A percentile compares a stretch with the other conserved stretches of the same genome.
Evolutionary conservation across 768 basidiomycete genomes (phyloP).

Genomic region (Suillus ampliporus): DNA sequence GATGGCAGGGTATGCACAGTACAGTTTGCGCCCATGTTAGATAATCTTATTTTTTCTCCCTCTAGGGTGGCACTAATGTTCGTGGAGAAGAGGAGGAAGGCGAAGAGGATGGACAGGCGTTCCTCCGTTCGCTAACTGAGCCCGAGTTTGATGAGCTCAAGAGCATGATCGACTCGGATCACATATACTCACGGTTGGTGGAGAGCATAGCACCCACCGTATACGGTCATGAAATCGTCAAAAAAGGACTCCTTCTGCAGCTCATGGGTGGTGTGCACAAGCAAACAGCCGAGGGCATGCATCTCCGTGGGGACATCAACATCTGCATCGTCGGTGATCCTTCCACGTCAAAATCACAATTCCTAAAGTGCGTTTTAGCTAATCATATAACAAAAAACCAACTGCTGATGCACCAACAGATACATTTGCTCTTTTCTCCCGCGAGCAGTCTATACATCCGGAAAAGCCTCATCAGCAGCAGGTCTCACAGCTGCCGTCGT

Average conservation of each 20-base stretch:
- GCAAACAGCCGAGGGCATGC: slow-evolving; percentile 93
- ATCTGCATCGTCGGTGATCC: slow-evolving; percentile 99
- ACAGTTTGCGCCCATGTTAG: neutral
- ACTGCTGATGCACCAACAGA: slow-evolving; percentile 46
- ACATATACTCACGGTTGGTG: slow-evolving; percentile 94
- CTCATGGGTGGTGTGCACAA: slow-evolving; percentile 99
- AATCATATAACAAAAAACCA: neutral
- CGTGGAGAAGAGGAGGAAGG: slow-evolving; percentile 87
- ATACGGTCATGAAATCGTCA: slow-evolving; percentile 98
- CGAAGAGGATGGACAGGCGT: slow-evolving; percentile 80
- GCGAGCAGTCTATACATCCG: slow-evolving; percentile 97
- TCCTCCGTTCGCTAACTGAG: slow-evolving; percentile 87
- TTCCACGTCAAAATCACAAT: slow-evolving; percentile 97
- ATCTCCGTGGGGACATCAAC: slow-evolving; percentile 98
- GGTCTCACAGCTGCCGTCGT: slow-evolving; percentile 99
- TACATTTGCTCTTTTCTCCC: slow-evolving; percentile 98
- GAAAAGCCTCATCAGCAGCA: slow-evolving; percentile 98
- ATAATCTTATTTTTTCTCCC: slow-evolving; percentile 1
- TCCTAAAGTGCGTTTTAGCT: slow-evolving; percentile 78
- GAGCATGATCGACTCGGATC: slow-evolving; percentile 91
- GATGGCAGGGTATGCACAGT: slow-evolving; percentile 76
- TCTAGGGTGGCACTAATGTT: slow-evolving; percentile 82
- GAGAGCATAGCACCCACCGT: slow-evolving; percentile 97
- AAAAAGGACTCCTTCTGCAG: slow-evolving; percentile 95
- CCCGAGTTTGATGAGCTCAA: slow-evolving; percentile 96